Percentiles rank a stretch among this genome's conserved stretches.
Conservation (phyloP, 257 asterid genomes). For the Voacanga thouarsii region DNA sequence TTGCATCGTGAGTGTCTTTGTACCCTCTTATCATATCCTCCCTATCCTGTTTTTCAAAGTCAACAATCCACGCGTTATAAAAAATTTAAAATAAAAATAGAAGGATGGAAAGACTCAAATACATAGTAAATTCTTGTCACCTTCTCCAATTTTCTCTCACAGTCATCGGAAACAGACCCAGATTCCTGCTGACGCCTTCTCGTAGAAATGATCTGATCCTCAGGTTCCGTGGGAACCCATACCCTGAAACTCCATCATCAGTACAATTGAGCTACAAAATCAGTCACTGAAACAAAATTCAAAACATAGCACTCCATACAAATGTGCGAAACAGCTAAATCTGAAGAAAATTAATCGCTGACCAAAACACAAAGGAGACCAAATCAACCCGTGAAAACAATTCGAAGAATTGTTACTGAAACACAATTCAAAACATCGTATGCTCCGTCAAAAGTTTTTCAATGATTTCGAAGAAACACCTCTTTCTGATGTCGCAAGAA, state of each 20-base stretch:
- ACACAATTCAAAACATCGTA: neutral
- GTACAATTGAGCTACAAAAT: neutral
- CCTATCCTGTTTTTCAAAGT: conserved; percentile 29
- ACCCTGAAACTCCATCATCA: conserved; percentile 32
- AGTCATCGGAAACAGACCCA: conserved; percentile 31
- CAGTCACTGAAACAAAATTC: neutral
- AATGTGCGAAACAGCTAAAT: neutral
- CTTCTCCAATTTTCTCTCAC: conserved; percentile 35
- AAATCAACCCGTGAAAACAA: neutral
- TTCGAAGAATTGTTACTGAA: neutral
- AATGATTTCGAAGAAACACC: neutral
- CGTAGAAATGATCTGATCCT: conserved; percentile 27
- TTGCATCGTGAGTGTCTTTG: conserved; percentile 53
- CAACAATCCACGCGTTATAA: neutral
- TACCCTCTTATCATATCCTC: conserved; percentile 38
- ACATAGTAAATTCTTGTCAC: conserved; percentile 1
- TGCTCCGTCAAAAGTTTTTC: too few species aligned
- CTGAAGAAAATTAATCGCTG: neutral
- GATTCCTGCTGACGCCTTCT: conserved; percentile 31
- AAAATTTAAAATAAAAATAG: neutral
- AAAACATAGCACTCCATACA: neutral
- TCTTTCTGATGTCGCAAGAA: neutral
- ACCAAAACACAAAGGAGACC: neutral
- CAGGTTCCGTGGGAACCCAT: conserved; percentile 36
- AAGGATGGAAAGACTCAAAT: conserved; percentile 1